Percentiles rank a stretch among this genome's conserved stretches.
Evolutionary conservation across 2,329 filamentous ascomycete species (phyloP).

Genomic region (Chaetomiaceae sp.): DNA sequence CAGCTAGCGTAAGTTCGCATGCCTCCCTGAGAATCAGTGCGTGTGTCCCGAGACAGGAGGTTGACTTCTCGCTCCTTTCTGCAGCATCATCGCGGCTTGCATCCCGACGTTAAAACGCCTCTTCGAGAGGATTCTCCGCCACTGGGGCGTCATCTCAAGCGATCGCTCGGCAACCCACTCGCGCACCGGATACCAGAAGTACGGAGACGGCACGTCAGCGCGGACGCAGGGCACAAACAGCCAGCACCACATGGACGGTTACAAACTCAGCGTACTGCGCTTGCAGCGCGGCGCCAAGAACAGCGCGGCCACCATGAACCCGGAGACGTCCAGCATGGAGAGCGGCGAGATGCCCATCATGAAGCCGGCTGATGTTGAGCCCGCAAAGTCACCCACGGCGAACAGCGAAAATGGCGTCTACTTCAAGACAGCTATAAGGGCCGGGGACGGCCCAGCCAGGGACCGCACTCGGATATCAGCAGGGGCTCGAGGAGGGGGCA

Average conservation of each 20-base stretch:
- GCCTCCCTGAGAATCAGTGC: neutral
- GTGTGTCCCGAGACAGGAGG: too few species aligned
- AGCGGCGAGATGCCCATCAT: conserved; percentile 13
- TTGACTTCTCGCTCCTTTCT: too few species aligned
- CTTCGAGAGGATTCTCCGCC: conserved; percentile 13
- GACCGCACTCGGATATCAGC: neutral
- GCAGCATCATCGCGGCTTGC: conserved; percentile 19
- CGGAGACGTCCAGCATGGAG: conserved; percentile 5
- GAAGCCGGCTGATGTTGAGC: conserved; percentile 4
- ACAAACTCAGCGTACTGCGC: conserved; percentile 8
- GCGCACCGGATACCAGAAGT: conserved; percentile 1
- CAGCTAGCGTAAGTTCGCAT: conserved; percentile 13
- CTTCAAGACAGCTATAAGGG: conserved; percentile 3
- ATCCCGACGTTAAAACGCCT: conserved; percentile 15
- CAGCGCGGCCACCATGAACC: neutral
- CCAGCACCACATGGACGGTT: neutral
- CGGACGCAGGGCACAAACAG: neutral
- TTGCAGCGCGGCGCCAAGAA: conserved; percentile 2
- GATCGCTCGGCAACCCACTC: neutral
- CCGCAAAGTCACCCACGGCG: neutral
- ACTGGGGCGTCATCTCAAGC: conserved; percentile 9
- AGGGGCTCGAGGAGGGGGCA: neutral
- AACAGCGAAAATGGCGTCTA: neutral
- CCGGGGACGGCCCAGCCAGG: neutral
- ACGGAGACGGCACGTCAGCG: neutral